Percentiles rank a stretch among this genome's conserved stretches.
phyloP scores from a whole-genome alignment of 768 basidiomycete species.

The Rhodocollybia butyracea region DNA sequence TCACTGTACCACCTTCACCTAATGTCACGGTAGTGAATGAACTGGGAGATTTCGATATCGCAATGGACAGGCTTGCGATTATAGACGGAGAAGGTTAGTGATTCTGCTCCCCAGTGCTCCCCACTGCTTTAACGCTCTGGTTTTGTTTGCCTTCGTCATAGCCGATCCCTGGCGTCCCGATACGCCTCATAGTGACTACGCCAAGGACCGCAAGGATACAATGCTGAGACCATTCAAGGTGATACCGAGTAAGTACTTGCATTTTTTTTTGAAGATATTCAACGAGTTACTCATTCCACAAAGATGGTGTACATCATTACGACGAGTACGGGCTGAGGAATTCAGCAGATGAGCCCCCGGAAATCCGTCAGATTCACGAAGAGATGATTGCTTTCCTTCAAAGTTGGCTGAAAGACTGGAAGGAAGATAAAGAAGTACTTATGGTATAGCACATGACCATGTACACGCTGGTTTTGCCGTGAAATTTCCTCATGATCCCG shows the following conservation, averaged over 20 bases:
- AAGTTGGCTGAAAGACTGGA: slow-evolving; percentile 60
- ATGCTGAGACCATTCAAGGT: slow-evolving; percentile 77
- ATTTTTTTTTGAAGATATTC: background rate
- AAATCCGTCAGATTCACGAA: slow-evolving; percentile 77
- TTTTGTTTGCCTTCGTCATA: slow-evolving; percentile 20
- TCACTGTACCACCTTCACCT: slow-evolving; percentile 67
- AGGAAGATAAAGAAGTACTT: background rate
- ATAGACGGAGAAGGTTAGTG: slow-evolving; percentile 78
- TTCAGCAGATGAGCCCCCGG: slow-evolving; percentile 60
- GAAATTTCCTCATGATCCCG: background rate
- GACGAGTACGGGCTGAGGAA: slow-evolving; percentile 73
- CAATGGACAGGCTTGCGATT: slow-evolving; percentile 78
- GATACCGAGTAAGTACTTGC: slow-evolving; percentile 63
- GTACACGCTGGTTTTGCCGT: background rate
- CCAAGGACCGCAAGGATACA: slow-evolving; percentile 67
- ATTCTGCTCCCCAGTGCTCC: background rate
- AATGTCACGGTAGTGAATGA: slow-evolving; percentile 81
- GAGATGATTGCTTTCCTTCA: slow-evolving; percentile 80
- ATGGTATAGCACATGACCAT: background rate
- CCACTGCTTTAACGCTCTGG: background rate
- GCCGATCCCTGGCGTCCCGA: slow-evolving; percentile 91
- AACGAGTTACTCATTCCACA: slow-evolving; percentile 3
- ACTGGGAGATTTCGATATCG: slow-evolving; percentile 82
- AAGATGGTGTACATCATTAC: slow-evolving; percentile 74
- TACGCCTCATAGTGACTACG: slow-evolving; percentile 78